These are phyloP conservation scores for Piromyces sp. DNA, from an alignment of 192 early-diverging fungal species.

Conservation along the genomic window DNA sequence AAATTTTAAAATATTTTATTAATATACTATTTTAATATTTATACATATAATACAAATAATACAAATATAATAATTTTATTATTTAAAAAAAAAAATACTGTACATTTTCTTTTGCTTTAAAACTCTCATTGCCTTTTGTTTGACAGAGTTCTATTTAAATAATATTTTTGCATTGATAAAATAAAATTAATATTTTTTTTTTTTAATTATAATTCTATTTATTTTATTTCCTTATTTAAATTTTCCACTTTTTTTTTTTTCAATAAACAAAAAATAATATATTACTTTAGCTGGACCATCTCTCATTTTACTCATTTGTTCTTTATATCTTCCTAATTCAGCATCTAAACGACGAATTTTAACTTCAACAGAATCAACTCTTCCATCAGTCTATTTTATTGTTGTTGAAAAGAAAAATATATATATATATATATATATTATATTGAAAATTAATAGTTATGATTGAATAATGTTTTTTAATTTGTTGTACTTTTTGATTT, in stretches of 20 bases:
- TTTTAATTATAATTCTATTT: too few species aligned
- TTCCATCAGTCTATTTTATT: conserved; percentile 62
- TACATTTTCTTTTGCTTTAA: conserved; percentile 87
- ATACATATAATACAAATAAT: too few species aligned
- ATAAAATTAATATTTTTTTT: neutral
- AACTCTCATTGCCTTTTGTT: conserved; percentile 75
- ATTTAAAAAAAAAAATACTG: neutral
- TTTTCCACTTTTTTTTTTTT: too few species aligned
- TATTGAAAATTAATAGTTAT: too few species aligned
- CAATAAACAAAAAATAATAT: too few species aligned
- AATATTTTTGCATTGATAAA: neutral
- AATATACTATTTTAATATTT: too few species aligned
- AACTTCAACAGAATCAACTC: conserved; percentile 74
- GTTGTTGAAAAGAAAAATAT: too few species aligned
- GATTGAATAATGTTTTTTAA: too few species aligned
- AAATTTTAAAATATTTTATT: too few species aligned
- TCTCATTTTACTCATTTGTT: conserved; percentile 87
- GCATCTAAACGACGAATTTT: conserved; percentile 90
- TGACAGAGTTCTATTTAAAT: conserved; percentile 54
- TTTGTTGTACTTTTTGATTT: too few species aligned
- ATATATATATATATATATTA: too few species aligned
- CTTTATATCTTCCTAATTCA: conserved; percentile 73
- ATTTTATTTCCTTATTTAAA: too few species aligned
- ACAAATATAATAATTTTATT: neutral
- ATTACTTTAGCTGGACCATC: conserved; percentile 69